Conservation (phyloP, 257 asterid genomes). For the Paraleonurus japonicus region DNA sequence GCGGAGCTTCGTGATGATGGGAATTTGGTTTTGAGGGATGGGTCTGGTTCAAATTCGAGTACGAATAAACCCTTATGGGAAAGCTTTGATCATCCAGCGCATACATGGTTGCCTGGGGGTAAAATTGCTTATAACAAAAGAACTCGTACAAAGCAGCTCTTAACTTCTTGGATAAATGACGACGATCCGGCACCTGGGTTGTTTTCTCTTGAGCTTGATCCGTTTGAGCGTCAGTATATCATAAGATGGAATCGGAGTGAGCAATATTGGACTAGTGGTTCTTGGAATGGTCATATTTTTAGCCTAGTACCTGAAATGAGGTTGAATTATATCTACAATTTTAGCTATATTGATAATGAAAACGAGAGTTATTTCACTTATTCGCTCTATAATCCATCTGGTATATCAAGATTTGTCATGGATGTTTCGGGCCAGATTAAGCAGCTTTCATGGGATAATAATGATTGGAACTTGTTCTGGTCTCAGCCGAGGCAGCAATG, state of each 20-base stretch:
- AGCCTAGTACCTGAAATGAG: constrained; percentile 61
- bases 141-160: constrained; percentile 38
- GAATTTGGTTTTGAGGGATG: constrained; percentile 52
- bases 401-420: constrained; percentile 35
- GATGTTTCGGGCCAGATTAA: constrained; percentile 51
- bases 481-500: constrained; percentile 58
- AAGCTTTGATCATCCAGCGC: constrained; percentile 54
- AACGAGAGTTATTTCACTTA: constrained; percentile 52
- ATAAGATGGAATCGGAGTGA: constrained; percentile 48
- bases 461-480: constrained; percentile 47
- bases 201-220: constrained; percentile 64
- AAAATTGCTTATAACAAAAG: constrained; percentile 54
- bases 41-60: constrained; percentile 25
- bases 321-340: constrained; percentile 39
- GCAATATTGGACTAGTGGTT: constrained; percentile 64
- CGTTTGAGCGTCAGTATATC: constrained; percentile 36
- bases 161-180: constrained; percentile 71
- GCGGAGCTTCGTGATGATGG: constrained; percentile 67
- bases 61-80: constrained; percentile 42
- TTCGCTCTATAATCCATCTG: constrained; percentile 31
- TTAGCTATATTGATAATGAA: constrained; percentile 31
- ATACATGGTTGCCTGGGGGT: constrained; percentile 76
- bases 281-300: constrained; percentile 62
- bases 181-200: constrained; percentile 79
- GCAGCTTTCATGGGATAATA: constrained; percentile 33